A percentile compares a stretch with the other conserved stretches of the same genome.
phyloP scores from a whole-genome alignment of 225 moss, liverwort and hornwort genomes.

The Pseudisothecium myosuroides region DNA sequence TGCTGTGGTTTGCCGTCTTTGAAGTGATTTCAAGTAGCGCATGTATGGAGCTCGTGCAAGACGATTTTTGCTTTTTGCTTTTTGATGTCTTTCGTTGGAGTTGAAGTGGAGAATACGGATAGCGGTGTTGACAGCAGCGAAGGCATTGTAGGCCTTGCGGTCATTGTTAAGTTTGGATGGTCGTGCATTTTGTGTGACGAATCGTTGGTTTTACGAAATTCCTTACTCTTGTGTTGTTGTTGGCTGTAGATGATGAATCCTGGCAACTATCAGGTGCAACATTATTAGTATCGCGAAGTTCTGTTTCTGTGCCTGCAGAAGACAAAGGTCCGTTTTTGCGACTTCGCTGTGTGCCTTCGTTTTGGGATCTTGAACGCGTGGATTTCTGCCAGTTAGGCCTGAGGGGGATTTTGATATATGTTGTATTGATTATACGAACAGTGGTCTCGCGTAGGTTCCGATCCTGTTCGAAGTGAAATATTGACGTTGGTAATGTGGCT shows the following conservation, averaged over 20 bases:
- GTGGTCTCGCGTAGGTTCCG: not conserved
- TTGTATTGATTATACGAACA: not conserved
- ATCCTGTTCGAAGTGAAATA: not conserved
- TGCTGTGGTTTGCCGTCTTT: not conserved
- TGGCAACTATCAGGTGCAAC: slow-evolving; percentile 61
- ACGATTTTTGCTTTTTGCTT: not conserved
- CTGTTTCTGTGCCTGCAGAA: slow-evolving; percentile 7
- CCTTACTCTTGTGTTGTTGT: not conserved
- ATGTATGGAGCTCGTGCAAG: not conserved
- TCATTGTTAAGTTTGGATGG: not conserved
- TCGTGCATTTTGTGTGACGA: not conserved
- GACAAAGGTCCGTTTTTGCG: slow-evolving; percentile 6
- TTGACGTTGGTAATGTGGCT: not conserved
- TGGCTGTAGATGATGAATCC: slow-evolving; percentile 66
- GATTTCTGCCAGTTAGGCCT: not conserved
- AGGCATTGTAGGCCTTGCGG: not conserved
- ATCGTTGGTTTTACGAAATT: not conserved
- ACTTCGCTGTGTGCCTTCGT: not conserved
- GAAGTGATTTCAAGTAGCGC: not conserved
- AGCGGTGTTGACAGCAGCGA: not conserved
- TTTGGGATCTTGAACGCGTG: not conserved
- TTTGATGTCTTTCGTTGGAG: not conserved
- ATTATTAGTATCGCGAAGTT: slow-evolving; percentile 22
- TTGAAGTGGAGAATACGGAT: not conserved
- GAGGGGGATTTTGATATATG: not conserved